A percentile compares a stretch with the other conserved stretches of the same genome.
Conservation (phyloP, 2,329 filamentous ascomycete genomes). For the Arthrobotrys sphaeroides region DNA sequence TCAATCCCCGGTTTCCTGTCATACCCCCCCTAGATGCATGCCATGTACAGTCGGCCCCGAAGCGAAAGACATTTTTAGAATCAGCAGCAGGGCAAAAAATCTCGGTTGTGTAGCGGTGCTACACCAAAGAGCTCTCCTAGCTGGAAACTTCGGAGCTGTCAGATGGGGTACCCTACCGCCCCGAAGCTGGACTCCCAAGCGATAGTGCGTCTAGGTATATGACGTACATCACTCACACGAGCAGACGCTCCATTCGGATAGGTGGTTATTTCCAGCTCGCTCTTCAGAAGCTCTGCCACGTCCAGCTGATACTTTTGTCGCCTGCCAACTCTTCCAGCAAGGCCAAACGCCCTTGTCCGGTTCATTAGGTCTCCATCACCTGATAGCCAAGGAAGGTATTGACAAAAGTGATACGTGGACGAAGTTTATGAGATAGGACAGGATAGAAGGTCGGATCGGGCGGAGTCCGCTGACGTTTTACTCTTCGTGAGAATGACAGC, state of each 20-base stretch:
- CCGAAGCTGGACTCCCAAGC: constrained; percentile 14
- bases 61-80: constrained; percentile 49
- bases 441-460: constrained; percentile 36
- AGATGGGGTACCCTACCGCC: constrained; percentile 35
- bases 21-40: constrained; percentile 22
- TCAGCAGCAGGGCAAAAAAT: constrained; percentile 10
- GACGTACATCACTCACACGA: constrained; percentile 50
- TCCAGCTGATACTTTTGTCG: constrained; percentile 36
- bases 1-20: constrained; percentile 48
- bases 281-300: constrained; percentile 40
- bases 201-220: constrained; percentile 2
- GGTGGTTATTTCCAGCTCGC: constrained; percentile 12
- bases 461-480: constrained; percentile 49
- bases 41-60: constrained; percentile 20
- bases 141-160: constrained; percentile 44
- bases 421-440: constrained; percentile 15
- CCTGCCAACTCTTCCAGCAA: constrained; percentile 1
- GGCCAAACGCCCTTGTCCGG: constrained; percentile 4
- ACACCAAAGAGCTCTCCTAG: constrained; percentile 31
- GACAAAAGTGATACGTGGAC: constrained; percentile 9
- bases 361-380: constrained; percentile 32
- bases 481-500: constrained; percentile 39
- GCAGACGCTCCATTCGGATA: constrained; percentile 44
- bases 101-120: constrained; percentile 28
- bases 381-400: constrained; percentile 16